Base-by-base conservation (phyloP, 805 yeast genomes). In the Saccharomycopsis schoenii region DNA sequence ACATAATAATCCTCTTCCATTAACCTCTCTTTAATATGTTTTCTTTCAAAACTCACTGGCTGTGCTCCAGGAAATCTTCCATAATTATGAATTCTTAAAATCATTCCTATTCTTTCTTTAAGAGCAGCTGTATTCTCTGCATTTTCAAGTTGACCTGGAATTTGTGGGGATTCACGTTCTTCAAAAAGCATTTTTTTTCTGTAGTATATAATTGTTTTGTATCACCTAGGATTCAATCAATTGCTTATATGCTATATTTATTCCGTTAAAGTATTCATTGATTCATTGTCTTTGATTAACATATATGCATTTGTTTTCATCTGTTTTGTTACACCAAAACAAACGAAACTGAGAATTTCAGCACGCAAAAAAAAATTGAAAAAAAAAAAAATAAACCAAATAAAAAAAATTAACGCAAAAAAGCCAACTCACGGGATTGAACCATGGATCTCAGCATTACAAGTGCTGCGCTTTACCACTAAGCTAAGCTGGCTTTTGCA, bases 381-480 rank as follows among this genome's bases (percentile, higher is more conserved):
- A 5, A 10, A 14, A 47, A 47, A 47, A 47, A 21, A 21, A 24
- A 47, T 11, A 24, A 3, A 21, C 2, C 15, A 17, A 19, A 14
- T 11, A 56, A 41, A 34, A 34, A 14, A 14, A 70, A 73, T 73
- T 66, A 29, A 29, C 34, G 34, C 34, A 29, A 60, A 67, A 62
- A 41, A 83, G 89, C 89, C 89, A 75, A 82, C 81, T 85, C 88
- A 87, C 89, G 84, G 90, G 84, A 83, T 85, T 84, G 90, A 85
- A 85, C 91, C 86, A 85, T 89, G 90, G 93, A 87, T 91, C 93
- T 86, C 86, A 86, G 94, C 96, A 88, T 88, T 89, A 89, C 97
- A 89, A 89, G 97, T 89, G 97, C 96, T 87, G 88, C 96, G 96
- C 96, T 89, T 94, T 89, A 89, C 96, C 96, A 88, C 97, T 89